Evolutionary conservation across 176 grass and related monocot species (phyloP), one percentile per base, ranked within the genome.

Genomic region (Cenchrus fungigraminus): DNA sequence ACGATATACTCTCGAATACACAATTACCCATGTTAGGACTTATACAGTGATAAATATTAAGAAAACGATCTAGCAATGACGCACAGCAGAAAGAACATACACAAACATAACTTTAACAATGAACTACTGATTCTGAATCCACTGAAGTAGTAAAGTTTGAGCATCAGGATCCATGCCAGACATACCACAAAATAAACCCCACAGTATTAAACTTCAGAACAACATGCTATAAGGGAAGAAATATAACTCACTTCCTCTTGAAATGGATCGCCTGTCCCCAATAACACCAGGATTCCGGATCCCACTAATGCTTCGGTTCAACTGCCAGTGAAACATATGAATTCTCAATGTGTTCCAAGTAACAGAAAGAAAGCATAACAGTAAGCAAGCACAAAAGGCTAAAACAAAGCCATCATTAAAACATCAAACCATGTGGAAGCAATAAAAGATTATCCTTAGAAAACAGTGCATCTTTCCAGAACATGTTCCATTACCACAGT

Each of bases 201-300:
- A 76, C 57, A 66, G 20, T 17, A 73, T 53, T 53, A 53, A 75
- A 85, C 45, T 46, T 55, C 62, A 46, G 15, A 73, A 6, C 15
- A 49, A 16, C 56, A 68, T 90, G 42, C 37, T 22, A 10, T 52
- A 46, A 76, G 52, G 63, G 40, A 31, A 83, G 73, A 73, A 89
- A 52, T 53, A 47, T 45, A 76, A 88, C 97, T 97, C 82, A 99
- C 97, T 99, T 91, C 94, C 97, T 91, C 92, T 92, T 77, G 97
- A 99, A 81, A 97, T 89, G 76, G 97, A 99, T 76, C 97, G 83
- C 63, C 86, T 90, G 45, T 99, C 97, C 76, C 97, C 97, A 69
- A 97, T 99, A 86, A 97, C 87, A 90, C 97, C 97, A 77, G 94
- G 84, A 87, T 89, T 92, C 34, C 86, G 88, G 61, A 40, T 83